phyloP scores from a whole-genome alignment of 192 early-diverging fungal genomes.

The Gryganskiella cystojenkinii region DNA sequence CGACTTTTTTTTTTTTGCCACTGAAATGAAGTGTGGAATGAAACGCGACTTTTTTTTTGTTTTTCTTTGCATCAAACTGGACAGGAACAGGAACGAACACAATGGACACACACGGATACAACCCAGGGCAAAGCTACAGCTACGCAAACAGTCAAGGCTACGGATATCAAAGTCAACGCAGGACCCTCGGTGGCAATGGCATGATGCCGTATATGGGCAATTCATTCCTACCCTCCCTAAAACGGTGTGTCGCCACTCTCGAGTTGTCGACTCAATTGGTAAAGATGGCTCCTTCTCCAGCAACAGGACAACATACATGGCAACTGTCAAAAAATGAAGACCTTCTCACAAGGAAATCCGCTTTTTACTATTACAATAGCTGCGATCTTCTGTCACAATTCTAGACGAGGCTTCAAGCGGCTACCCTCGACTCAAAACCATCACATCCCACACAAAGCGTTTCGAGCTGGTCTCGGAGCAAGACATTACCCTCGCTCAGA shows the following conservation, averaged over 20 bases:
- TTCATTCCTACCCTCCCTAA: constrained; percentile 28
- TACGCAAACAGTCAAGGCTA: not conserved
- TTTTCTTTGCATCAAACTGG: not conserved
- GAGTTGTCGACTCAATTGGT: constrained; percentile 34
- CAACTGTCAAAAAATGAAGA: no score
- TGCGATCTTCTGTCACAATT: constrained; percentile 18
- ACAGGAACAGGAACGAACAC: not conserved
- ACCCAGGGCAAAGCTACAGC: not conserved
- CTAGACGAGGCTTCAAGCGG: constrained; percentile 43
- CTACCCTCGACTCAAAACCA: constrained; percentile 38
- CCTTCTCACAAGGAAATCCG: not conserved
- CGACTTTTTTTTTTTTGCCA: not conserved
- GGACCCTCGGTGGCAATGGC: not conserved
- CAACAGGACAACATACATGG: no score
- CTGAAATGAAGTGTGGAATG: no score
- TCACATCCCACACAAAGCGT: constrained; percentile 39
- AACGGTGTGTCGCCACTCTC: constrained; percentile 36
- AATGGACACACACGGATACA: constrained; percentile 2
- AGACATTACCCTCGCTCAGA: constrained; percentile 25
- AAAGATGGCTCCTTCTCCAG: not conserved
- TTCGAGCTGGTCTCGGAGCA: constrained; percentile 43
- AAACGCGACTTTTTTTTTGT: not conserved
- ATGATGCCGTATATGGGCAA: not conserved
- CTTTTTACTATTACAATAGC: constrained; percentile 1
- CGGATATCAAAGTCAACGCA: not conserved